Evolutionary conservation across 768 basidiomycete species (phyloP).

Genomic region (Paxillus involutus): DNA sequence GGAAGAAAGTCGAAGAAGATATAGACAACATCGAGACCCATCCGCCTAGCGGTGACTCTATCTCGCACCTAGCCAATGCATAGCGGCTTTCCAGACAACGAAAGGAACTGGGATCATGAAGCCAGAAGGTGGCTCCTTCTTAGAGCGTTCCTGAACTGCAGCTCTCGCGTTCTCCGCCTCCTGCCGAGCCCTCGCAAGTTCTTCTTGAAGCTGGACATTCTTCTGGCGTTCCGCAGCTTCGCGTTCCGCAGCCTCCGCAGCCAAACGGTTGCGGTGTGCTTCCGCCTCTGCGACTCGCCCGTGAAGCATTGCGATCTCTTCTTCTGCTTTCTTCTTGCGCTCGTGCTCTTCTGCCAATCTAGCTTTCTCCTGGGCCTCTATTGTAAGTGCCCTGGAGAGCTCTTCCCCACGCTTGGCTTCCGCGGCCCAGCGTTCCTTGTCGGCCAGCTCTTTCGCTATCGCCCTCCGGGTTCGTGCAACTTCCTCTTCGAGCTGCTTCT

Average conservation of each 20-base stretch:
- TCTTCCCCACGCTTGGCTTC: slow-evolving; percentile 31
- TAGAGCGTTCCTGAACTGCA: slow-evolving; percentile 25
- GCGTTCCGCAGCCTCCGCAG: slow-evolving; percentile 27
- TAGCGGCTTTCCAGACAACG: slow-evolving; percentile 32
- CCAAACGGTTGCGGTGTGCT: slow-evolving; percentile 25
- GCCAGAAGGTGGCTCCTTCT: slow-evolving; percentile 28
- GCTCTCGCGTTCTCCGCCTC: slow-evolving; percentile 24
- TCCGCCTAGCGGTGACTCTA: slow-evolving; percentile 4
- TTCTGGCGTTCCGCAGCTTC: slow-evolving; percentile 28
- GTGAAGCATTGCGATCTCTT: slow-evolving; percentile 26
- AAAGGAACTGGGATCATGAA: slow-evolving; percentile 34
- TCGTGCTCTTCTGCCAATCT: slow-evolving; percentile 30
- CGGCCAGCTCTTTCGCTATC: slow-evolving; percentile 21
- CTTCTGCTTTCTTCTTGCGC: slow-evolving; percentile 26
- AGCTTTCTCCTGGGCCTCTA: slow-evolving; percentile 31
- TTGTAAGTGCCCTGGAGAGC: slow-evolving; percentile 21
- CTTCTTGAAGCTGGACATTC: slow-evolving; percentile 28
- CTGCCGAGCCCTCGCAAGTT: slow-evolving; percentile 28
- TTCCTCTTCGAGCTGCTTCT: slow-evolving; percentile 28
- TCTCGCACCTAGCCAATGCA: slow-evolving; percentile 33
- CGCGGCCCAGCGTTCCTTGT: slow-evolving; percentile 20
- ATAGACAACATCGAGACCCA: neutral
- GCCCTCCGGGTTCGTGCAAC: slow-evolving; percentile 20
- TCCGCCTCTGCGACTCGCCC: slow-evolving; percentile 28
- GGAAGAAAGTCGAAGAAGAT: neutral